Evolutionary conservation across 371 early-diverging fungal species (phyloP).

Genomic region (Rhizopus arrhizus): DNA sequence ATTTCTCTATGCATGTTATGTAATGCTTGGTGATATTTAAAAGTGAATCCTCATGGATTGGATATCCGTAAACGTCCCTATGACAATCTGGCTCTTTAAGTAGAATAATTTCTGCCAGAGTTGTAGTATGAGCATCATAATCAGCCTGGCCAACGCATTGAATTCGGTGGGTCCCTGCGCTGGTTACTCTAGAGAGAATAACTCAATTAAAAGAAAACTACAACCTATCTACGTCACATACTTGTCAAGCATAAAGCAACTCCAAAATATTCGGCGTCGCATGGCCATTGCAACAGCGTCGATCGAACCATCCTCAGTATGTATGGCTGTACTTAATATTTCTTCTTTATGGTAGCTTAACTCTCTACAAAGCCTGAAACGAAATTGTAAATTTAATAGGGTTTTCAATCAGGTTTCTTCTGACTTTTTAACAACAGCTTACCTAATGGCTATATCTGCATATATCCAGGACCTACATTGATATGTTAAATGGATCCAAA

Average conservation of each 20-base stretch:
- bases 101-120: constrained; percentile 50
- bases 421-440: background rate
- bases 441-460: constrained; percentile 61
- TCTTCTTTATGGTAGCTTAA: constrained; percentile 63
- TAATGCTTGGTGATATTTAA: constrained; percentile 38
- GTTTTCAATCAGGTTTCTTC: background rate
- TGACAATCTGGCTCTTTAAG: constrained; percentile 35
- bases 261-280: constrained; percentile 61
- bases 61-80: constrained; percentile 25
- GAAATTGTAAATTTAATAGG: no score
- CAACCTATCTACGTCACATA: constrained; percentile 8
- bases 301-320: constrained; percentile 37
- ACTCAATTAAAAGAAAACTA: background rate
- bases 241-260: constrained; percentile 54
- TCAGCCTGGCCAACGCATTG: constrained; percentile 58
- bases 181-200: constrained; percentile 28
- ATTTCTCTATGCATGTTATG: constrained; percentile 32
- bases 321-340: constrained; percentile 33
- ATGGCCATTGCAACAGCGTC: constrained; percentile 56
- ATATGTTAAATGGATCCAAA: constrained; percentile 8
- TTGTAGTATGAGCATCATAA: constrained; percentile 52
- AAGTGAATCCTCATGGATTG: constrained; percentile 37
- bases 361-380: constrained; percentile 55
- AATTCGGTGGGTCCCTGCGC: constrained; percentile 59
- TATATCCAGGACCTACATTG: constrained; percentile 63